Evolutionary conservation across 768 basidiomycete species (phyloP), one percentile per base, ranked within the genome.

Genomic region (Solioccasus polychromus): DNA sequence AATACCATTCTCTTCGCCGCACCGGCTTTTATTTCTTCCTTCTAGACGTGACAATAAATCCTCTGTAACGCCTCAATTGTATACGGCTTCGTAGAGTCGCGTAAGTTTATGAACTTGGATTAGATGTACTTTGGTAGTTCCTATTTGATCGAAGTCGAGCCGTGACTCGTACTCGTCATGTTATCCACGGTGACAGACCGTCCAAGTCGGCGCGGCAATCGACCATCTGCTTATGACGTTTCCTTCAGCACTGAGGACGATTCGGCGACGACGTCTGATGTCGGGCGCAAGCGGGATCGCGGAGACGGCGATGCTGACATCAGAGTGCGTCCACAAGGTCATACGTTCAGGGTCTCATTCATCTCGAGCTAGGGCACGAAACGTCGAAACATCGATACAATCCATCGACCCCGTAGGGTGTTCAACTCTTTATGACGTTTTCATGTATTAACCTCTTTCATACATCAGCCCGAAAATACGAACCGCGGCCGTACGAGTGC

Each of bases 161-260:
- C n/a, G n/a, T n/a, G n/a, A n/a, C n/a, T n/a, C n/a, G n/a, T n/a
- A n/a, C n/a, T n/a, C n/a, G n/a, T n/a, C n/a, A 28, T 28, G 24
- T n/a, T 14, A 14, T 8, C 30, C 15, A 46, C 28, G 34, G 26
- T 36, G 35, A 37, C 26, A 9, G 9, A 1, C 14, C 51, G 35
- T 35, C 58, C 56, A 14, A 51, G 47, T 52, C 49, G 58, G 25
- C 59, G 59, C 20, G 52, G 67, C 20, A 57, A 62, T 22, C 76
- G 78, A 30, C 78, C 77, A 0, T 74, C 66, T 5, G 82, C 84
- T 3, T 76, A 73, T 34, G 77, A 80, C 11, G 67, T 82, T 10
- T 75, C 76, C 9, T 84, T 78, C 48, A 71, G 72, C 1, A 70
- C 66, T 10, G 76, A 59, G 34, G 38, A 55, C 23, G 64, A 68